Evolutionary conservation across 2,329 filamentous ascomycete species (phyloP).

Genomic region (Microcera coccophila): DNA sequence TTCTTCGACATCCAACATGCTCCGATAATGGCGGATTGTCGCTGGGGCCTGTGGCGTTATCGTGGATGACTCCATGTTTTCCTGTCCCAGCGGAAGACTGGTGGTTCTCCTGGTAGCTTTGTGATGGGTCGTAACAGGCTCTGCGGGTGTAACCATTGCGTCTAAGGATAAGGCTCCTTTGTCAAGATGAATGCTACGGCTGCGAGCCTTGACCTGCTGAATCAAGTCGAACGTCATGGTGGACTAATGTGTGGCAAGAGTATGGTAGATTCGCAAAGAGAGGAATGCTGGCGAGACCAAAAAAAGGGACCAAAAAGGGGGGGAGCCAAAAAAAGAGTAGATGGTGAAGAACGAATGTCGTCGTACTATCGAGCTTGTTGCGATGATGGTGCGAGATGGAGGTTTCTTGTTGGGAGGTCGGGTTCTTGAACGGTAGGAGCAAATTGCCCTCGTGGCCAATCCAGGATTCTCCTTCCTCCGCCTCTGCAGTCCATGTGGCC

Average conservation of each 20-base stretch:
- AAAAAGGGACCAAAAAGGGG: conserved; percentile 32
- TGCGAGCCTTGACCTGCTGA: conserved; percentile 42
- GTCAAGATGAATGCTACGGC: conserved; percentile 49
- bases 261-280: conserved; percentile 19
- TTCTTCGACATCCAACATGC: conserved; percentile 52
- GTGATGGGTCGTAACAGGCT: conserved; percentile 12
- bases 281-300: conserved; percentile 30
- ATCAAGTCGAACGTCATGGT: conserved; percentile 42
- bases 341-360: conserved; percentile 40
- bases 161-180: conserved; percentile 20
- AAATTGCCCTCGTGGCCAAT: conserved; percentile 20
- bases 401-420: conserved; percentile 6
- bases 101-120: conserved; percentile 32
- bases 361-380: conserved; percentile 30
- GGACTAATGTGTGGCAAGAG: conserved; percentile 24
- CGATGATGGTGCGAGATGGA: conserved; percentile 19
- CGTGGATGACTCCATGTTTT: conserved; percentile 7
- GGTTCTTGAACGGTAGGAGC: conserved; percentile 6
- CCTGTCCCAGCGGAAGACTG: conserved; percentile 25
- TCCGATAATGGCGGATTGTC: conserved; percentile 41
- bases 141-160: conserved; percentile 12
- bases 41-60: conserved; percentile 8
- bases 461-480: conserved; percentile 22
- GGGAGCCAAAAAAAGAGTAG: conserved; percentile 48
- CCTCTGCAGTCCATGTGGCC: conserved; percentile 25